Conservation (phyloP, 257 asterid species). For the Solanum chiquidenum region DNA sequence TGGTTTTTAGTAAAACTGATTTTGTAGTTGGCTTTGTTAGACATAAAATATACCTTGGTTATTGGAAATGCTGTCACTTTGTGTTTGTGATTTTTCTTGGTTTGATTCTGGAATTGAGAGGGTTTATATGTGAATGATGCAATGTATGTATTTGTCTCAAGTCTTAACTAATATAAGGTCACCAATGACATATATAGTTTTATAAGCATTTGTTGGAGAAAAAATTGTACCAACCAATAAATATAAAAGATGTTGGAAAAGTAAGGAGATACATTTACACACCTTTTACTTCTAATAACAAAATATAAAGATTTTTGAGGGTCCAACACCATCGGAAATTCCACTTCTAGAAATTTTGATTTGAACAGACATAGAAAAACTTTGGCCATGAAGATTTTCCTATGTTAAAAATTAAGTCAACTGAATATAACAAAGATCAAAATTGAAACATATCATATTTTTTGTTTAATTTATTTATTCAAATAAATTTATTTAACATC, state of each 20-base stretch:
- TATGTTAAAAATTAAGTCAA: neutral
- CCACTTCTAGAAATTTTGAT: neutral
- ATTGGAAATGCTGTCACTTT: neutral
- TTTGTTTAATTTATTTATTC: neutral
- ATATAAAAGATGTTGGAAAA: neutral
- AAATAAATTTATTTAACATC: neutral
- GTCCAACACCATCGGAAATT: neutral
- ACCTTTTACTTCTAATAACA: neutral
- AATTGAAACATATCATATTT: no score
- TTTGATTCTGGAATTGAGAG: neutral
- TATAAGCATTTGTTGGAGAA: neutral
- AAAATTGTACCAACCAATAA: neutral
- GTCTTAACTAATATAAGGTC: neutral
- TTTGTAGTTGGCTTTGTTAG: neutral
- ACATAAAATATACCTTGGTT: neutral
- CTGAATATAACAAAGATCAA: neutral
- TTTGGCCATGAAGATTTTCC: neutral
- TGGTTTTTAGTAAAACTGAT: neutral
- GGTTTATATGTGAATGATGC: neutral
- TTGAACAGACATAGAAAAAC: neutral
- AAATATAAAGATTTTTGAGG: neutral
- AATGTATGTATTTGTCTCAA: neutral
- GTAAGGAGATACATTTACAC: neutral
- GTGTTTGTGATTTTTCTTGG: neutral
- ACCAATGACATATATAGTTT: neutral